phyloP scores from a whole-genome alignment of 106 monocot species.

The Triglochin maritima region DNA sequence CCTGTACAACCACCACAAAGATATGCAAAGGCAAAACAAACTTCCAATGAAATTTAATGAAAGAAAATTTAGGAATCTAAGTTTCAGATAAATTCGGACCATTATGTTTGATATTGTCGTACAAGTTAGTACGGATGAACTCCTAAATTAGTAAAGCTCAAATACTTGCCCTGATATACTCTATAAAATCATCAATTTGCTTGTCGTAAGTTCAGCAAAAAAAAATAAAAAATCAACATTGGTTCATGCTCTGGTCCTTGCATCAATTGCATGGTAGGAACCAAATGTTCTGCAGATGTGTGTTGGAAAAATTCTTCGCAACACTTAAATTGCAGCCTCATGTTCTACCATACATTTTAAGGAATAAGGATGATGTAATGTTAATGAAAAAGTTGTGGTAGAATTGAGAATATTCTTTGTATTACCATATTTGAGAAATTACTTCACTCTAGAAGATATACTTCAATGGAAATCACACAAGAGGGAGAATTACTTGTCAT shows the following conservation, averaged over 20 bases:
- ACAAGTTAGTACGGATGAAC: no score
- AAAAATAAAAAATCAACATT: no score
- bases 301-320: no score
- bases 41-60: not conserved
- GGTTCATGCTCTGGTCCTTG: no score
- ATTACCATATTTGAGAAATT: not conserved
- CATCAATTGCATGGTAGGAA: no score
- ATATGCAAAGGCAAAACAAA: not conserved
- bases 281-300: no score
- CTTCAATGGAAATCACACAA: no score
- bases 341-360: not conserved
- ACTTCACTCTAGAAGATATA: not conserved
- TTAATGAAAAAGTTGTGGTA: not conserved
- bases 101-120: no score
- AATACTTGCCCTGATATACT: not conserved
- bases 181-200: no score
- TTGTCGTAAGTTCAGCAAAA: no score
- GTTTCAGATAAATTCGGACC: no score
- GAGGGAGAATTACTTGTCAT: conserved; percentile 54
- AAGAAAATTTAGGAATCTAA: not conserved
- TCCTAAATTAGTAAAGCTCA: not conserved
- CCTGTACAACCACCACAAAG: conserved; percentile 16
- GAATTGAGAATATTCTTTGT: not conserved
- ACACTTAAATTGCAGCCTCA: not conserved
- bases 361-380: not conserved